These are phyloP conservation scores for Metarhizium sp. DNA, from an alignment of 2,329 filamentous ascomycete species.

Conservation along the genomic window DNA sequence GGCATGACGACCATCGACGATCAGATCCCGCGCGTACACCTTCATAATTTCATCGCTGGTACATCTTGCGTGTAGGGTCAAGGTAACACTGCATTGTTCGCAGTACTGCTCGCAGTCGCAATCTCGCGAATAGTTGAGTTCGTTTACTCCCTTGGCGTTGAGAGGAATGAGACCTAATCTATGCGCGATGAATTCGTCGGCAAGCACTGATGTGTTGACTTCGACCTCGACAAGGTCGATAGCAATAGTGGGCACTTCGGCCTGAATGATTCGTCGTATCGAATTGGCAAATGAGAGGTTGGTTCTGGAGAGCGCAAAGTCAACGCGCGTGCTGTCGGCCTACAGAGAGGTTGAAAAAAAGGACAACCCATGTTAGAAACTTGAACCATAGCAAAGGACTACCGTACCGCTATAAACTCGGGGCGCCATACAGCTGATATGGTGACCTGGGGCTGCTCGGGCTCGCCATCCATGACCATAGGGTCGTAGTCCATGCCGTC, in stretches of 20 bases:
- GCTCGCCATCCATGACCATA: slow-evolving; percentile 50
- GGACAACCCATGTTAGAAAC: background rate
- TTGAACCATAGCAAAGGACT: slow-evolving; percentile 2
- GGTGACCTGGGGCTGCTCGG: slow-evolving; percentile 47
- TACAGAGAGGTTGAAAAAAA: slow-evolving; percentile 24
- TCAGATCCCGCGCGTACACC: slow-evolving; percentile 84
- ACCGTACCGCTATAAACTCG: background rate
- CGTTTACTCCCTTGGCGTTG: slow-evolving; percentile 71
- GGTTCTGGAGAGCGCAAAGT: slow-evolving; percentile 85
- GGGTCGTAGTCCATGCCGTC: slow-evolving; percentile 50
- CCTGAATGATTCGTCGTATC: slow-evolving; percentile 80
- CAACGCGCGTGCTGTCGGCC: slow-evolving; percentile 73
- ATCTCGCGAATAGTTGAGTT: slow-evolving; percentile 80
- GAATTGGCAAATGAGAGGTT: slow-evolving; percentile 91
- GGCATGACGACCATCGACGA: slow-evolving; percentile 58
- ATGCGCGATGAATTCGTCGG: slow-evolving; percentile 93
- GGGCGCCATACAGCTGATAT: slow-evolving; percentile 44
- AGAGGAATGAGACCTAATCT: slow-evolving; percentile 85
- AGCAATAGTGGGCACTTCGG: slow-evolving; percentile 88
- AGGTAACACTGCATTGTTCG: slow-evolving; percentile 78
- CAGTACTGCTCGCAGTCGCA: slow-evolving; percentile 97
- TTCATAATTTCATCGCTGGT: slow-evolving; percentile 82
- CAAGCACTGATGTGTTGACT: slow-evolving; percentile 87
- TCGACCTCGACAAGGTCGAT: slow-evolving; percentile 93
- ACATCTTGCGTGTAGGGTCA: slow-evolving; percentile 79